Conservation (phyloP, 2,329 filamentous ascomycete genomes). For the Venturia pyrina region DNA sequence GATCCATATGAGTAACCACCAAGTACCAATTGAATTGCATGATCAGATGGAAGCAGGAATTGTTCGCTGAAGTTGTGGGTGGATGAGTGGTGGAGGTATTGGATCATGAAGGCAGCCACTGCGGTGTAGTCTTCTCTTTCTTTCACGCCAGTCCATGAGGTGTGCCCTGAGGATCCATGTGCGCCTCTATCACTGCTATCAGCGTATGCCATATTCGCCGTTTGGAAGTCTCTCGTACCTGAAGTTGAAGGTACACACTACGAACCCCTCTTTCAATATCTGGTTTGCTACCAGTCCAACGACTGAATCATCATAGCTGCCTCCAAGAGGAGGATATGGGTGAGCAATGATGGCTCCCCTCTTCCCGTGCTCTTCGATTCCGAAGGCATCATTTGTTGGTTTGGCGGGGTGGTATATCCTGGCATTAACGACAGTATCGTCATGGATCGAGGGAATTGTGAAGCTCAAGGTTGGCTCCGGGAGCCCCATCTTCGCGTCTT, state of each 20-base stretch:
- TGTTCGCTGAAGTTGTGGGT: neutral
- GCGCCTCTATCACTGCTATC: conserved; percentile 52
- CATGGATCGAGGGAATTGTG: conserved; percentile 75
- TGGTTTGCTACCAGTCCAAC: conserved; percentile 55
- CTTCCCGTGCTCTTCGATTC: conserved; percentile 18
- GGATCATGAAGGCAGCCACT: conserved; percentile 14
- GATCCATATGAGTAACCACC: conserved; percentile 89
- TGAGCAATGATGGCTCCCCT: conserved; percentile 66
- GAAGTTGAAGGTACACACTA: conserved; percentile 89
- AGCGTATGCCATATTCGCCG: neutral
- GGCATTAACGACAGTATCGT: conserved; percentile 65
- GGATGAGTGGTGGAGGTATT: conserved; percentile 5
- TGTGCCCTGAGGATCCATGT: conserved; percentile 60
- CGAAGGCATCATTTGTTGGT: neutral
- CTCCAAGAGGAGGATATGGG: conserved; percentile 82
- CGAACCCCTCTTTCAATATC: conserved; percentile 56
- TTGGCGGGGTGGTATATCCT: conserved; percentile 59
- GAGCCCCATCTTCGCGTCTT: neutral
- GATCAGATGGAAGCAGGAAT: neutral
- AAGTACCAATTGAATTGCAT: conserved; percentile 41
- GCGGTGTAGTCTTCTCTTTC: conserved; percentile 78
- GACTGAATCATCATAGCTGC: conserved; percentile 71
- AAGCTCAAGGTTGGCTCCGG: conserved; percentile 43
- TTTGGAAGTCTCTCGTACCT: conserved; percentile 41
- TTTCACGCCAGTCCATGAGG: conserved; percentile 76